Base-by-base conservation (phyloP, 768 basidiomycete species). In the Multifurca ochricompacta region DNA sequence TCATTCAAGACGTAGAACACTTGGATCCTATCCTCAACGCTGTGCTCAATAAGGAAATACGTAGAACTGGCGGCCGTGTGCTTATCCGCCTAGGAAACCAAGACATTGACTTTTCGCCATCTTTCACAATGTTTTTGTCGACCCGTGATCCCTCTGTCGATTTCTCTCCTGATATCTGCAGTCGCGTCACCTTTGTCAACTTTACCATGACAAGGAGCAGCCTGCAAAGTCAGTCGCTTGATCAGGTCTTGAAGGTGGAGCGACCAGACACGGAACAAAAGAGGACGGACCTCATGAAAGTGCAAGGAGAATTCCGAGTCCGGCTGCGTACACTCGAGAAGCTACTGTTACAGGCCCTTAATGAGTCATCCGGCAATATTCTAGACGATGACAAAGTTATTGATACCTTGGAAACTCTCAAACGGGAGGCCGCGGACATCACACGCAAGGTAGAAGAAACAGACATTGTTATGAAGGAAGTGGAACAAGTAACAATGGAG, bases 51-150 rank as follows among this genome's bases (percentile, higher is more conserved):
- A 91, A 84, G 64, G 96, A 99, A 70, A 91, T 97, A 47, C 79
- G 93, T 34, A 80, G 94, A 25, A 96, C 96, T 2, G 96, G 96
- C 39, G 96, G 96, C 39, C 91, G 96, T 68, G 93, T 98, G 13
- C 81, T 98, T 36, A 96, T 99, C 59, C 90, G 96, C 34, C 75
- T 98, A 19, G 95, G 96, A 4, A 97, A 79, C 66, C 96, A 99
- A 72, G 96, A 99, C 62, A 97, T 99, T 68, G 96, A 99, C 68
- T 97, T 98, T 68, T 99, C 96, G 0, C 96, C 96, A 6, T 85
- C 96, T n/a, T 99, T 99, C 77, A 96, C 91, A 5, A 94, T 99
- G 91, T 99, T 99, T 81, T 77, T 99, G 40, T 91, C 95, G 2
- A 99, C 96, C 10, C 76, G 96, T 19, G 94, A 99, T 68, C 94